Base-by-base conservation (phyloP, 2,329 filamentous ascomycete species). In the Exserohilum turcica region DNA sequence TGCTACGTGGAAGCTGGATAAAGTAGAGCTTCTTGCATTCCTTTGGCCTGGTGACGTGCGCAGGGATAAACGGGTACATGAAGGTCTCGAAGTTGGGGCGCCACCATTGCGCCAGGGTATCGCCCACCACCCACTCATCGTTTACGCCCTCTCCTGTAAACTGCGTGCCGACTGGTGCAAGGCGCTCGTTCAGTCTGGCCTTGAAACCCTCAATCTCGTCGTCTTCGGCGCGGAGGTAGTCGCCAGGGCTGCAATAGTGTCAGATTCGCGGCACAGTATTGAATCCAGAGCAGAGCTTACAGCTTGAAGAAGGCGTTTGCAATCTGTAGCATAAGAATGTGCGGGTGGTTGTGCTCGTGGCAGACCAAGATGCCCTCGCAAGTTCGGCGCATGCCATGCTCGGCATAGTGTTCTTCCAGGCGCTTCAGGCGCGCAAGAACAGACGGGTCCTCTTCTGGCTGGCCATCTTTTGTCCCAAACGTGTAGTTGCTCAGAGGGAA, bases 1-100 rank as follows among this genome's bases (percentile, higher is more conserved):
- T 97, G 66, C 88, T 92, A 75, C 92, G 86, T 0, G 94, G 94
- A 24, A 99, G 81, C 74, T 96, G 91, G 62, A 99, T 96, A 58
- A 97, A 92, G 77, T 97, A 99, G 36, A 97, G 83, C 82, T 99
- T 99, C 82, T 99, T 99, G 80, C 93, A 96, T 80, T 99, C 94
- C 80, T 99, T 99, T 6, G 94, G 94, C 46, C 94, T 83, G 15
- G 93, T 97, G 58, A 97, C 91, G 78, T 99, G 94, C 15, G 92
- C 91, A 6, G 94, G 94, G 52, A 97, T 88, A 76, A 97, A 99
- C 0, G 94, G 94, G 74, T 99, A 99, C 92, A 99, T 97, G 82
- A 97, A 97, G 2, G 94, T 97, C 81, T 99, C 94, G 74, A 97
- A 97, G 80, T 97, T 99, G 48, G 94, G 94, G 52, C 94, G 84